Evolutionary conservation across 1,284 basidiomycete species (phyloP), one percentile per base, ranked within the genome.

Genomic region (Ganoderma sp.): DNA sequence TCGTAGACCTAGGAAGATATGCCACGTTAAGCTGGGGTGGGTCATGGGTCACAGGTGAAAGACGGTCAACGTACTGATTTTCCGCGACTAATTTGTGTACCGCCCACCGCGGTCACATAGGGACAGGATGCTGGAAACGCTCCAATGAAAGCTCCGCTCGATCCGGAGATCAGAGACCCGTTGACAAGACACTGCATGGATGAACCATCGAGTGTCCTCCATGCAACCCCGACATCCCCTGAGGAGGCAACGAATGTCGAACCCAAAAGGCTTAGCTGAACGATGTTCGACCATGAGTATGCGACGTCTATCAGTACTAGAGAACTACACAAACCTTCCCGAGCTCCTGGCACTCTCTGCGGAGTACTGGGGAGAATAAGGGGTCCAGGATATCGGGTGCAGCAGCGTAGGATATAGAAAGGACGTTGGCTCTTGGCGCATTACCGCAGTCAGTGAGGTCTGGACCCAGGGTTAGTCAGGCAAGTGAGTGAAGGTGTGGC

Each of bases 91-190:
- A 84, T 75, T 3, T 77, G 81, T 0, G 87, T 89, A 14, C 83
- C 86, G 22, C 87, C 88, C 9, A 90, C 87, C 10, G 86, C 71
- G 6, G 88, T 90, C 19, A 90, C 86, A 71, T 82, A 92, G 0
- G 90, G 90, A 76, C 90, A 67, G 39, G 64, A 66, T 41, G 65
- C 63, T 17, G 76, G 73, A 69, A 76, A 76, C 5, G 28, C 37
- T 3, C 75, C 77, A 45, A 68, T 64, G 65, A 67, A 72, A n/a
- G 22, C 32, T 15, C n/a, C 37, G 37, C 2, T 19, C 17, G 48
- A 43, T 34, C n/a, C 6, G 14, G n/a, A 1, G n/a, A 17, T 48
- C 4, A 66, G 50, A 1, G 37, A 56, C 45, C 59, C 65, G 39
- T 61, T 61, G 4, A 52, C 62, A 9, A 78, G 67, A 66, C 79